Percentiles rank a stretch among this genome's conserved stretches.
phyloP scores from a whole-genome alignment of 2,329 filamentous ascomycete genomes.

The Sclerotinia nivalis region DNA sequence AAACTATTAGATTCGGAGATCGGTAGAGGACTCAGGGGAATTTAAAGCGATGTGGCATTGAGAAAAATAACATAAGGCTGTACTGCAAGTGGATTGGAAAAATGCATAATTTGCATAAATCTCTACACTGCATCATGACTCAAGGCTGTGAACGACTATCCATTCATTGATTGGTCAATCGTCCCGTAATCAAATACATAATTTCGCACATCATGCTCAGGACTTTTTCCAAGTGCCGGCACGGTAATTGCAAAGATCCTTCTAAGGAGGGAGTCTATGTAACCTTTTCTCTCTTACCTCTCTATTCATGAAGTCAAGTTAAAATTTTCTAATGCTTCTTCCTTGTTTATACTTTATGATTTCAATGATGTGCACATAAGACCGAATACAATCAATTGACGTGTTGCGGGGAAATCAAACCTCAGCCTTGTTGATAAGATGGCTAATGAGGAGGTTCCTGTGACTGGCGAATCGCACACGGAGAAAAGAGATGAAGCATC shows the following conservation, averaged over 20 bases:
- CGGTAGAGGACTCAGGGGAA: too few relatives aligned
- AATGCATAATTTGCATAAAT: background rate
- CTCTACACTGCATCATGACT: background rate
- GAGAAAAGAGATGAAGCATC: conserved; percentile 3
- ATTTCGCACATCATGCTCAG: background rate
- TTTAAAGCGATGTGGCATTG: background rate
- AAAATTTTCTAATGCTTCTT: background rate
- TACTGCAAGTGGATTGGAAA: background rate
- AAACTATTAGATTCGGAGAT: too few relatives aligned
- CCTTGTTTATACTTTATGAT: background rate
- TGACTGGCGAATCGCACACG: background rate
- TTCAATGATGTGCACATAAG: conserved; percentile 13
- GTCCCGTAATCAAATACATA: background rate
- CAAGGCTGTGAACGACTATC: background rate
- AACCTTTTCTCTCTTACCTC: background rate
- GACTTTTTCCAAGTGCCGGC: background rate
- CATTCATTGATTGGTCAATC: background rate
- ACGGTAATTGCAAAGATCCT: background rate
- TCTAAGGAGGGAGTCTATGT: conserved; percentile 3
- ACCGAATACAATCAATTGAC: conserved; percentile 2
- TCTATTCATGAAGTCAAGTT: background rate
- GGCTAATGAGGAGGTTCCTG: conserved; percentile 5
- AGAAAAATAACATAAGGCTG: conserved; percentile 1
- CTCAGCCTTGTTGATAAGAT: conserved; percentile 13
- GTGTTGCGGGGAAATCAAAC: background rate